Base-by-base conservation (phyloP, 495 filamentous ascomycete genomes). In the Rhizodiscina lignyota region DNA sequence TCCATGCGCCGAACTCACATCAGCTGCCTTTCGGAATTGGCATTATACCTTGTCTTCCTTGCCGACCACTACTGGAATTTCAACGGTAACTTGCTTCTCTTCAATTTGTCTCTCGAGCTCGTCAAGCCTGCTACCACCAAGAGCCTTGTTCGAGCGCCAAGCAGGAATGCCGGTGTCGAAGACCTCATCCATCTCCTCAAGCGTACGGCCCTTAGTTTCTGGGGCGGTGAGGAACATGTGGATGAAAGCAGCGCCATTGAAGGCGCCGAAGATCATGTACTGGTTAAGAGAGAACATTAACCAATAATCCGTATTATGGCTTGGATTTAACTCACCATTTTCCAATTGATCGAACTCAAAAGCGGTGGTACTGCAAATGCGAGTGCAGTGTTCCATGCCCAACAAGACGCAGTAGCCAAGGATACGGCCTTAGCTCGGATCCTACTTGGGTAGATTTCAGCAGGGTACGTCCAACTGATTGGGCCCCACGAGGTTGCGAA, bases 381-480 rank as follows among this genome's bases (percentile, higher is more conserved):
- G 10, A 67, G 57, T 2, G 50, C 50, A 40, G 43, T 51, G 36
- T 61, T 61, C 51, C 55, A 64, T 30, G 57, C 59, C 75, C 75
- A 80, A 45, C 79, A 77, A 2, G 66, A 64, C 0, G 74, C 71
- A 0, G 75, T 79, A 0, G 74, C 58, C 19, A 80, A 52, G 0
- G 70, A 69, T 11, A 77, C 73, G 29, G 72, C 76, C 39, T 74
- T 76, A 20, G 74, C 74, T 37, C 75, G 70, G 34, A 78, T 64
- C 48, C 71, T 72, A 37, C 66, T 53, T 0, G 76, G 75, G 47
- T 70, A 79, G 39, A 80, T 73, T 43, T 80, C 75, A 10, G 69
- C 65, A 0, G 73, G 72, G 49, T 77, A 77, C 3, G 68, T 67
- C 74, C 74, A 80, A 16, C 64, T 63, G 17, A 61, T 59, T 0